Percentiles rank a stretch among this genome's conserved stretches.
These are phyloP conservation scores for Populus simonii DNA, from an alignment of 345 rosid genomes.

Conservation along the genomic window DNA sequence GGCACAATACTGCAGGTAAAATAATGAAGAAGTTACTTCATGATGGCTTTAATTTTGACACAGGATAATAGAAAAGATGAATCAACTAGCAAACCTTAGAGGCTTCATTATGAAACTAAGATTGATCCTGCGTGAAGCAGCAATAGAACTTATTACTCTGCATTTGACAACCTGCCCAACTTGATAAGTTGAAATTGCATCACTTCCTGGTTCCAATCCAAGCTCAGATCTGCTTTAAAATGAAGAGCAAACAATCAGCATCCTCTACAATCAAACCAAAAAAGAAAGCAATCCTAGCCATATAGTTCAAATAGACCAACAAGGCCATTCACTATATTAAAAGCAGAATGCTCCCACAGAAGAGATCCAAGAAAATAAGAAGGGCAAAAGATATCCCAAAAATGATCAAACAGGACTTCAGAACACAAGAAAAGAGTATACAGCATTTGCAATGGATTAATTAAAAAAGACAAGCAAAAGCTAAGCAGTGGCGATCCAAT, in stretches of 20 bases:
- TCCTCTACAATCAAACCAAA: slow-evolving; percentile 11
- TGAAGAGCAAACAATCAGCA: slow-evolving; percentile 22
- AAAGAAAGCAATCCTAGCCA: not conserved
- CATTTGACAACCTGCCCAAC: slow-evolving; percentile 97
- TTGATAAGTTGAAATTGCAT: slow-evolving; percentile 66
- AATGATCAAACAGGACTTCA: not conserved
- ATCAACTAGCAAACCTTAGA: slow-evolving; percentile 48
- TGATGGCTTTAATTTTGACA: not conserved
- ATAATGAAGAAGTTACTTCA: not conserved
- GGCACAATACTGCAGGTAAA: not conserved
- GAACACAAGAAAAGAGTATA: not conserved
- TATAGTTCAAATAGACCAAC: not conserved
- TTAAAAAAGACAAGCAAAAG: not conserved
- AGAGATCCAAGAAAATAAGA: not conserved
- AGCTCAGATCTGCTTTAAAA: slow-evolving; percentile 71
- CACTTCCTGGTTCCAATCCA: slow-evolving; percentile 73
- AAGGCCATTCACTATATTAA: not conserved
- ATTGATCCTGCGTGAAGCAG: slow-evolving; percentile 66
- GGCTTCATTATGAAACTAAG: slow-evolving; percentile 82
- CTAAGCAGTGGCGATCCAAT: not conserved
- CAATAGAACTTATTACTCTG: slow-evolving; percentile 63
- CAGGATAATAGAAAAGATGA: not conserved
- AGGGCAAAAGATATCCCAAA: too few species aligned
- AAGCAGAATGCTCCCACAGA: slow-evolving; percentile 1
- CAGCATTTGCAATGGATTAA: not conserved